A percentile compares a stretch with the other conserved stretches of the same genome.
phyloP scores from a whole-genome alignment of 2,329 filamentous ascomycete species.

The Xylaria sp. region DNA sequence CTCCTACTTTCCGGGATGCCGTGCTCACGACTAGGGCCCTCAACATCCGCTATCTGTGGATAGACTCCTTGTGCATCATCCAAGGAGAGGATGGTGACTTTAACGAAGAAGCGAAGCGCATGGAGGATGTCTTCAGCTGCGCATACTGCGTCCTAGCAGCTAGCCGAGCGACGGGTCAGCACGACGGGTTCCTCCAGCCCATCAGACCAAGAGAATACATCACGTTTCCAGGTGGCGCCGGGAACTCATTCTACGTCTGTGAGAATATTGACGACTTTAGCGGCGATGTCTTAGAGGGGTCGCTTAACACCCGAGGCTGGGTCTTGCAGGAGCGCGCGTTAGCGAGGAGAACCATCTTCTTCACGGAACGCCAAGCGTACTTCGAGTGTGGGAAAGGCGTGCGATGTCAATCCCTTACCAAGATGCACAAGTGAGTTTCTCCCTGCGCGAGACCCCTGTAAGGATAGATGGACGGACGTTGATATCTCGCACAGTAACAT shows the following conservation, averaged over 20 bases:
- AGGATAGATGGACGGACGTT: background rate
- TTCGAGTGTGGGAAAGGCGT: conserved; percentile 54
- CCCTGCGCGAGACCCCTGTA: background rate
- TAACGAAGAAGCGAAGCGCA: conserved; percentile 38
- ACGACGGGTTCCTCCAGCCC: conserved; percentile 42
- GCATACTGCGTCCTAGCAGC: conserved; percentile 47
- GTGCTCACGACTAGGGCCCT: conserved; percentile 20
- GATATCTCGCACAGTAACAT: conserved; percentile 34
- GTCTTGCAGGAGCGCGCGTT: conserved; percentile 55
- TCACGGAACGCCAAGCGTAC: conserved; percentile 51
- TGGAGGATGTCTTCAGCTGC: conserved; percentile 46
- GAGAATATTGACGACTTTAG: conserved; percentile 51
- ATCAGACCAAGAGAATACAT: conserved; percentile 15
- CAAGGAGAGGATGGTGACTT: conserved; percentile 41
- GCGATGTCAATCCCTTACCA: conserved; percentile 50
- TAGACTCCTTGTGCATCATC: conserved; percentile 39
- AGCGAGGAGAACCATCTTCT: conserved; percentile 53
- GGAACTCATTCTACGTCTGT: conserved; percentile 46
- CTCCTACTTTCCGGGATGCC: conserved; percentile 36
- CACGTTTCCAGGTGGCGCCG: background rate
- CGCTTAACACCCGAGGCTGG: conserved; percentile 53
- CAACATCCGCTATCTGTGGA: conserved; percentile 33
- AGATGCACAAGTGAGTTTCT: conserved; percentile 50
- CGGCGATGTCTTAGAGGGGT: conserved; percentile 47
- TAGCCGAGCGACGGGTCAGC: conserved; percentile 31